Percentiles rank a stretch among this genome's conserved stretches.
phyloP scores from a whole-genome alignment of 345 rosid genomes.

The Populus alba region DNA sequence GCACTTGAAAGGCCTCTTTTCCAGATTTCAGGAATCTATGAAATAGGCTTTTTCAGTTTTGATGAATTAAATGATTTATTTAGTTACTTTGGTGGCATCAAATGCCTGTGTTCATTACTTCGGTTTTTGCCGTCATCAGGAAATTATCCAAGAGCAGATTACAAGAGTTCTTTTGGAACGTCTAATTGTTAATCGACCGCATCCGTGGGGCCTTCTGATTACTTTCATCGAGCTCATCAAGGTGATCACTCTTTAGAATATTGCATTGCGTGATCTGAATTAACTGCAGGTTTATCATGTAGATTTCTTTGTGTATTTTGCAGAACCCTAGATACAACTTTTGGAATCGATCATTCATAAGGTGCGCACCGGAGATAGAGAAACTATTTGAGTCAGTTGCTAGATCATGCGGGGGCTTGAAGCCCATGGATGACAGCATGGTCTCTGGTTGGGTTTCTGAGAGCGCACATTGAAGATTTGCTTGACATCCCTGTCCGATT shows the following conservation, averaged over 20 bases:
- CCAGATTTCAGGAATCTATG: background rate
- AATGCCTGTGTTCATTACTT: background rate
- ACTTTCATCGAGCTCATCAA: slow-evolving; percentile 97
- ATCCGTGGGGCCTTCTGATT: slow-evolving; percentile 99
- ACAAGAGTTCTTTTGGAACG: slow-evolving; percentile 95
- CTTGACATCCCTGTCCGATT: background rate
- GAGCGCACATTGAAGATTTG: slow-evolving; percentile 26
- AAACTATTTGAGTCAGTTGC: slow-evolving; percentile 83
- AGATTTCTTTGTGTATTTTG: background rate
- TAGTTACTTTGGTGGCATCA: background rate
- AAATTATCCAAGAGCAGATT: slow-evolving; percentile 95
- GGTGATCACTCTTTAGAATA: slow-evolving; percentile 29
- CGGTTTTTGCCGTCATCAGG: slow-evolving; percentile 38
- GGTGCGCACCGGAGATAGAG: slow-evolving; percentile 91
- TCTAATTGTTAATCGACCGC: slow-evolving; percentile 87
- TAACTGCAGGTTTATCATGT: background rate
- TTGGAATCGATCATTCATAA: slow-evolving; percentile 73
- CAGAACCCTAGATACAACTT: slow-evolving; percentile 86
- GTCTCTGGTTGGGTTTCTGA: slow-evolving; percentile 65
- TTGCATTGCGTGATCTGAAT: background rate
- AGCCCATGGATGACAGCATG: slow-evolving; percentile 77
- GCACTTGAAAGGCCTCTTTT: background rate
- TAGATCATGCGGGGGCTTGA: slow-evolving; percentile 71
- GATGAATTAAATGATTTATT: background rate
- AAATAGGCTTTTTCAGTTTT: background rate